Evolutionary conservation across 768 basidiomycete genomes (phyloP).

Genomic region (Termitomyces sp.): DNA sequence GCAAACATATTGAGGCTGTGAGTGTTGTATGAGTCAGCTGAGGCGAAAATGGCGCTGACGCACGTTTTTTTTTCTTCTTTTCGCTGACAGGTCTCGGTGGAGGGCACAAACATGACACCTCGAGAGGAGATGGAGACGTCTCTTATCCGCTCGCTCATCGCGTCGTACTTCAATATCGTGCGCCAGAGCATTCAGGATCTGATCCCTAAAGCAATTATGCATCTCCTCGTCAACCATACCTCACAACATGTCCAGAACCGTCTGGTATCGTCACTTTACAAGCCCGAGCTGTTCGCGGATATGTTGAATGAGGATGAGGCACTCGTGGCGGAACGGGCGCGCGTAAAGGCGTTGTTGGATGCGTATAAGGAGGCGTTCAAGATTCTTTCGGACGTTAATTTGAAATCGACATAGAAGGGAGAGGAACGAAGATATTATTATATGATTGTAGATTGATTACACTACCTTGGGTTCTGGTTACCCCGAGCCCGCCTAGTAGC

Average conservation of each 20-base stretch:
- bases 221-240: constrained; percentile 95
- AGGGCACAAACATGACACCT: constrained; percentile 58
- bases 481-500: constrained; percentile 5
- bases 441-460: constrained; percentile 13
- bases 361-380: constrained; percentile 96
- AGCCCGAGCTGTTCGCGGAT: constrained; percentile 87
- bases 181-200: constrained; percentile 96
- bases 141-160: constrained; percentile 90
- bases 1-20: constrained; percentile 96
- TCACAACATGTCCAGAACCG: constrained; percentile 96
- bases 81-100: constrained; percentile 31
- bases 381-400: constrained; percentile 74
- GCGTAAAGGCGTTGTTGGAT: constrained; percentile 91
- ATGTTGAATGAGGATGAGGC: constrained; percentile 94
- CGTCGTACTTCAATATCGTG: constrained; percentile 93
- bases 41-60: neutral
- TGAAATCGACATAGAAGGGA: constrained; percentile 50
- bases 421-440: constrained; percentile 8
- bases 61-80: constrained; percentile 1
- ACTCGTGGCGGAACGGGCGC: constrained; percentile 85
- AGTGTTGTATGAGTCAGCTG: constrained; percentile 28
- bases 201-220: constrained; percentile 98
- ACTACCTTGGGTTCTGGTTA: constrained; percentile 6
- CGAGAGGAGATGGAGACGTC: constrained; percentile 97
- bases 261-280: constrained; percentile 90